These are phyloP conservation scores for Dichomitus squalens DNA, from an alignment of 1,284 basidiomycete genomes.

Conservation along the genomic window DNA sequence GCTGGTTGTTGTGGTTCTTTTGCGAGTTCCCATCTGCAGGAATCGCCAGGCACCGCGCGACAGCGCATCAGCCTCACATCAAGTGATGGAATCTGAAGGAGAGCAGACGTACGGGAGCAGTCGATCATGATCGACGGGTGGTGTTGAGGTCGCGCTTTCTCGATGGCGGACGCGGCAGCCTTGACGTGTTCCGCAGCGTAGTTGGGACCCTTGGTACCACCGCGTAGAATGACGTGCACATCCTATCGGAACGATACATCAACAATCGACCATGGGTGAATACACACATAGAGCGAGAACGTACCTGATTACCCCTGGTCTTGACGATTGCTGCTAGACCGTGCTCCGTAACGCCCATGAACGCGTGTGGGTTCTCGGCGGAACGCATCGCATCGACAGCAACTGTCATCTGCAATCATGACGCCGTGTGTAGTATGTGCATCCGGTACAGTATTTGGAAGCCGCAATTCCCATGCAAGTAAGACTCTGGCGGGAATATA, in stretches of 20 bases:
- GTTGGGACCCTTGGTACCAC: slow-evolving; percentile 89
- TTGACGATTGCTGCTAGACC: slow-evolving; percentile 96
- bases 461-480: too few species aligned
- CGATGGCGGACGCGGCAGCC: slow-evolving; percentile 68
- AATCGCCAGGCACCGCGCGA: background rate
- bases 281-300: background rate
- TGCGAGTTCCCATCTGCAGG: slow-evolving; percentile 85
- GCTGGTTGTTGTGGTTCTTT: slow-evolving; percentile 92
- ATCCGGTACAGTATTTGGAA: background rate
- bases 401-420: slow-evolving; percentile 48
- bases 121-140: slow-evolving; percentile 87
- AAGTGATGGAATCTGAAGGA: slow-evolving; percentile 1
- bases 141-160: slow-evolving; percentile 63
- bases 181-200: slow-evolving; percentile 77
- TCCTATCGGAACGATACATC: slow-evolving; percentile 44
- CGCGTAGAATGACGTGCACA: slow-evolving; percentile 93
- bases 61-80: background rate
- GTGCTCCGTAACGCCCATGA: slow-evolving; percentile 97
- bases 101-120: slow-evolving; percentile 62
- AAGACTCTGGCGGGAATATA: background rate
- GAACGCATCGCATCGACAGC: slow-evolving; percentile 98
- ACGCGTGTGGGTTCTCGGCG: slow-evolving; percentile 90
- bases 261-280: background rate
- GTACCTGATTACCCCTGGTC: slow-evolving; percentile 79
- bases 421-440: background rate